Base-by-base conservation (phyloP, 2,329 filamentous ascomycete genomes). In the Fusarium sp. region DNA sequence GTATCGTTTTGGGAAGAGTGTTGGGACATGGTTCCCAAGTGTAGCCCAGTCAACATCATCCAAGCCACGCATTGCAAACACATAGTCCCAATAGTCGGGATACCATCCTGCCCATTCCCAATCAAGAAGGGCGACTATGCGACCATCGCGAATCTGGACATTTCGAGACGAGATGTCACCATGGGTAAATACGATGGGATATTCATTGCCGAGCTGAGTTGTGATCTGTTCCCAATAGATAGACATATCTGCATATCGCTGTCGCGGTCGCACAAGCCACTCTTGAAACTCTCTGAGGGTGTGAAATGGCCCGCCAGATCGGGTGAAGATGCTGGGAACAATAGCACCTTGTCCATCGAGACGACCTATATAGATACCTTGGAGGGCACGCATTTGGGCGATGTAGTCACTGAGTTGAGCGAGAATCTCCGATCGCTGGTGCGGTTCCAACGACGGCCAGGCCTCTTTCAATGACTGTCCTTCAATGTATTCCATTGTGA, bases 401-500 rank as follows among this genome's bases (percentile, higher is more conserved):
- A 37, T n/a, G 18, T 37, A 37, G 16, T 11, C 34, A 11, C 18
- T 18, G 18, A 37, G 34, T 37, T 37, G 18, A 37, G 18, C 9
- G 34, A 37, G 34, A 1, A 37, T 37, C 3, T n/a, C 34, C 2
- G 10, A 37, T 2, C 18, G 34, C 34, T 37, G 18, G 5, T n/a
- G 18, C n/a, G 34, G 9, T n/a, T 44, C 42, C 23, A 44, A 65
- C 0, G 28, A 34, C 1, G 68, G 64, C 75, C 76, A 77, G 0
- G 66, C 74, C 43, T 74, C 45, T 39, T 69, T 31, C 28, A 75
- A 58, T 19, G 74, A 73, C n/a, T 76, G 67, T 2, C 76, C 75
- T 18, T 74, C 62, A 2, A 78, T 42, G 18, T 71, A 72, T 44
- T 73, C 60, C 76, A 75, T 70, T 6, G 72, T 74, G 11, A 77